These are phyloP conservation scores for Discostella stelligera DNA, from an alignment of 352 stramenopile species.

Conservation along the genomic window DNA sequence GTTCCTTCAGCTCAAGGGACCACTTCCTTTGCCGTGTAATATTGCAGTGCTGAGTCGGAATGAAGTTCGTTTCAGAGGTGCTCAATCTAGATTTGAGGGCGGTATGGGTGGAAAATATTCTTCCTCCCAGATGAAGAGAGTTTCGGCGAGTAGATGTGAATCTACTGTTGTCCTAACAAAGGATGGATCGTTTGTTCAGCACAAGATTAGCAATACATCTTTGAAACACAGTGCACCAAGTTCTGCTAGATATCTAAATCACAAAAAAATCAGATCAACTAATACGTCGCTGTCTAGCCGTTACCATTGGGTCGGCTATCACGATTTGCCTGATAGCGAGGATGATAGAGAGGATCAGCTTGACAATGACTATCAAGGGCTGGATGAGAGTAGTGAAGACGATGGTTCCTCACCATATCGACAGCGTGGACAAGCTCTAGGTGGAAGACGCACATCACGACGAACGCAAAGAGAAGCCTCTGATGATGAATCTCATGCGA, in stretches of 20 bases:
- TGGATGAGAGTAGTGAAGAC: conserved; percentile 15
- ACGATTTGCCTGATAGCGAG: conserved; percentile 54
- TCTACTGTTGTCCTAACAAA: conserved; percentile 31
- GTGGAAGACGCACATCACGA: conserved; percentile 9
- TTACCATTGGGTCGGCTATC: conserved; percentile 64
- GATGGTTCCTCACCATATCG: conserved; percentile 11
- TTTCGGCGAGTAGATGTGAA: conserved; percentile 29
- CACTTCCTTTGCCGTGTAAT: conserved; percentile 44
- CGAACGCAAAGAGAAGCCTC: neutral
- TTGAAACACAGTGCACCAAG: neutral
- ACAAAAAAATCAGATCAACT: conserved; percentile 11
- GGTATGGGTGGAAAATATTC: conserved; percentile 30
- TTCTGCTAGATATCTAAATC: conserved; percentile 9
- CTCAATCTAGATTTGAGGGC: conserved; percentile 16
- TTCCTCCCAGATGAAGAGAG: conserved; percentile 16
- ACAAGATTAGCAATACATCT: neutral
- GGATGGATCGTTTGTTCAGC: conserved; percentile 21
- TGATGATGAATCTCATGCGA: conserved; percentile 5
- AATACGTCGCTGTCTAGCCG: conserved; percentile 54
- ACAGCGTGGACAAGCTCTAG: conserved; percentile 4
- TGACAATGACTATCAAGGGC: conserved; percentile 54
- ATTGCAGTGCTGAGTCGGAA: conserved; percentile 18
- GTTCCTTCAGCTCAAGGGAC: conserved; percentile 51
- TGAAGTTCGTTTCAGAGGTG: conserved; percentile 19
- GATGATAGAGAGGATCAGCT: conserved; percentile 44